Conservation (phyloP, 495 filamentous ascomycete genomes). For the Hypoxylon fragiforme region DNA sequence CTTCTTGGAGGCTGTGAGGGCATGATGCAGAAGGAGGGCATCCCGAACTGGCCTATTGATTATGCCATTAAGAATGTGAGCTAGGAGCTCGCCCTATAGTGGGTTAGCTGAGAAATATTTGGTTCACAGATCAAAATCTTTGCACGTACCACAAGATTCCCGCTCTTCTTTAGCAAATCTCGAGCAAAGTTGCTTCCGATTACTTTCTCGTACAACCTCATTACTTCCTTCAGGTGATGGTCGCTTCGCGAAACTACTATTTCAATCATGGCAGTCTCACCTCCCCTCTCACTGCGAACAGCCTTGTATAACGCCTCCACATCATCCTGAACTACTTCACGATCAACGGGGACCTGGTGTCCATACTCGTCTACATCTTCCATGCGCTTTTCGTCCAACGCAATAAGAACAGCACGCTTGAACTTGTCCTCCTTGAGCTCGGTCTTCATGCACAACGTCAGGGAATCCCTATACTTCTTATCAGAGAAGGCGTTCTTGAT, state of each 20-base stretch:
- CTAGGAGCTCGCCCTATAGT: constrained; percentile 83
- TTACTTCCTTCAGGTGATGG: constrained; percentile 76
- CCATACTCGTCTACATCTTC: constrained; percentile 66
- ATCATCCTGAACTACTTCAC: constrained; percentile 67
- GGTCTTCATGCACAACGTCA: constrained; percentile 84
- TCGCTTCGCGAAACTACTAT: constrained; percentile 82
- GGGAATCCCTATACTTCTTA: constrained; percentile 83
- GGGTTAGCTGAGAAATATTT: constrained; percentile 13
- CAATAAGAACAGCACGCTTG: constrained; percentile 82
- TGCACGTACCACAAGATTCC: constrained; percentile 82
- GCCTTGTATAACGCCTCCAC: constrained; percentile 70
- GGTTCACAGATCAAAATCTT: neutral
- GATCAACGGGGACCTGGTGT: constrained; percentile 42
- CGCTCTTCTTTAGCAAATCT: constrained; percentile 84
- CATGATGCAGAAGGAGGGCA: constrained; percentile 91
- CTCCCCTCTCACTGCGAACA: constrained; percentile 72
- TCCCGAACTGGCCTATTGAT: constrained; percentile 95
- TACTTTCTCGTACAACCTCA: constrained; percentile 69
- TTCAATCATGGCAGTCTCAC: constrained; percentile 87
- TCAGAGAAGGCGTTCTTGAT: constrained; percentile 95
- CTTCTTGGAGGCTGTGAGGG: constrained; percentile 64
- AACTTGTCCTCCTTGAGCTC: constrained; percentile 95
- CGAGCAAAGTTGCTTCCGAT: constrained; percentile 79
- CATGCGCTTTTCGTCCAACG: constrained; percentile 79
- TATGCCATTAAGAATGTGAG: constrained; percentile 94